Evolutionary conservation across 768 basidiomycete genomes (phyloP).

Genomic region (Boletellus ananas): DNA sequence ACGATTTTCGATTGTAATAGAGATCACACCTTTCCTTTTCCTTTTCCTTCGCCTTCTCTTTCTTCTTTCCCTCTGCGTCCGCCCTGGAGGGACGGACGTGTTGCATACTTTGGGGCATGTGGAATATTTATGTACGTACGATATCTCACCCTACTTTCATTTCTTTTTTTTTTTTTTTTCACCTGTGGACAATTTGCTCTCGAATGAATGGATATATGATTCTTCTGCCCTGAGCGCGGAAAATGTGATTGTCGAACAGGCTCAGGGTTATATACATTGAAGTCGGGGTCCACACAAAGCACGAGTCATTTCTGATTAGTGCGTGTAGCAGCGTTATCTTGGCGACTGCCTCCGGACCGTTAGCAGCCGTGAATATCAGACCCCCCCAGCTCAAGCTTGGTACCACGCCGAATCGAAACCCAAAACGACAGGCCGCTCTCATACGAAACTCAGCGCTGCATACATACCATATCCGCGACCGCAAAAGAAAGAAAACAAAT

Average conservation of each 20-base stretch:
- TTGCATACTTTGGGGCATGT: constrained; percentile 10
- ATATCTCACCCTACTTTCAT: constrained; percentile 21
- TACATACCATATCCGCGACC: constrained; percentile 22
- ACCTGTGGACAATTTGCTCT: constrained; percentile 2
- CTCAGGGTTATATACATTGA: too few relatives aligned
- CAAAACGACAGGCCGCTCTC: too few relatives aligned
- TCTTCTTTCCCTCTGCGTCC: not conserved
- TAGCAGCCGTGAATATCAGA: constrained; percentile 7
- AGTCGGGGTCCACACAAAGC: too few relatives aligned
- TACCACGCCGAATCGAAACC: constrained; percentile 33
- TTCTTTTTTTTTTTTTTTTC: not conserved
- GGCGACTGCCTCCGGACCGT: constrained; percentile 30
- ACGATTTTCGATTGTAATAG: constrained; percentile 17
- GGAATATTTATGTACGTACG: constrained; percentile 32
- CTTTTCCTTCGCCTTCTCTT: too few relatives aligned
- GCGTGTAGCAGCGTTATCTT: constrained; percentile 12
- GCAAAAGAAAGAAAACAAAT: too few relatives aligned
- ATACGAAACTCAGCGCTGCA: too few relatives aligned
- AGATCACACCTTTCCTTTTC: constrained; percentile 1
- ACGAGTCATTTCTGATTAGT: not conserved
- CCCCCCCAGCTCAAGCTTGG: not conserved
- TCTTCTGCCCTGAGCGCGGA: not conserved
- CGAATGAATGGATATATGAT: constrained; percentile 11
- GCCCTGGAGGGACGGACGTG: not conserved
- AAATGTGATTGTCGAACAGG: too few relatives aligned